A percentile compares a stretch with the other conserved stretches of the same genome.
Conservation (phyloP, 331 rosid genomes). For the Pyrus hybrid region DNA sequence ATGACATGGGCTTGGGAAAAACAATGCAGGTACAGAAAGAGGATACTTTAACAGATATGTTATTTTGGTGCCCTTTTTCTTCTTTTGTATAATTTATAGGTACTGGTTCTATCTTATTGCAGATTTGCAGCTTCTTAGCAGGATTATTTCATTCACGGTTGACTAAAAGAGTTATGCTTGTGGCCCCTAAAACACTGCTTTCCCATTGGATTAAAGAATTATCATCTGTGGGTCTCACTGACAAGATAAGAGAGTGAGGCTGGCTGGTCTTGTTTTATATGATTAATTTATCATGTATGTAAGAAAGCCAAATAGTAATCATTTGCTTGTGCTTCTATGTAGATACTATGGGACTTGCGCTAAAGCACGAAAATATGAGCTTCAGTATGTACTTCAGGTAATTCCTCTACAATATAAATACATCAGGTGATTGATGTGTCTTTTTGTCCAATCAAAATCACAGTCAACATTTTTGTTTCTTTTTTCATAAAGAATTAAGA, state of each 20-base stretch:
- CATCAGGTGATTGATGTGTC: constrained; percentile 37
- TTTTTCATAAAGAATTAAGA: not conserved
- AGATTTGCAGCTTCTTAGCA: constrained; percentile 91
- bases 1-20: constrained; percentile 98
- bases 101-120: constrained; percentile 22
- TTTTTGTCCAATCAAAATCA: not conserved
- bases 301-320: not conserved
- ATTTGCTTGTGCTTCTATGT: constrained; percentile 15
- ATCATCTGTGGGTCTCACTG: constrained; percentile 72
- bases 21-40: constrained; percentile 80
- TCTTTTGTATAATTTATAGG: not conserved
- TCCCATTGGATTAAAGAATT: constrained; percentile 92
- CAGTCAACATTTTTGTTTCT: not conserved
- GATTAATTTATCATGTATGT: not conserved
- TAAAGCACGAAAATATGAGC: constrained; percentile 72
- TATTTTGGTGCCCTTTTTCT: not conserved
- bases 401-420: constrained; percentile 24
- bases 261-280: constrained; percentile 12
- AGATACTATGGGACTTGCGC: constrained; percentile 70
- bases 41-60: not conserved
- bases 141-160: constrained; percentile 71
- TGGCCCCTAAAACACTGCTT: constrained; percentile 88
- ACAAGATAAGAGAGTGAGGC: constrained; percentile 78
- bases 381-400: constrained; percentile 86
- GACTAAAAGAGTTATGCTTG: constrained; percentile 68